phyloP scores from a whole-genome alignment of 139 green algal species.

The Spirogloea muscicola region DNA sequence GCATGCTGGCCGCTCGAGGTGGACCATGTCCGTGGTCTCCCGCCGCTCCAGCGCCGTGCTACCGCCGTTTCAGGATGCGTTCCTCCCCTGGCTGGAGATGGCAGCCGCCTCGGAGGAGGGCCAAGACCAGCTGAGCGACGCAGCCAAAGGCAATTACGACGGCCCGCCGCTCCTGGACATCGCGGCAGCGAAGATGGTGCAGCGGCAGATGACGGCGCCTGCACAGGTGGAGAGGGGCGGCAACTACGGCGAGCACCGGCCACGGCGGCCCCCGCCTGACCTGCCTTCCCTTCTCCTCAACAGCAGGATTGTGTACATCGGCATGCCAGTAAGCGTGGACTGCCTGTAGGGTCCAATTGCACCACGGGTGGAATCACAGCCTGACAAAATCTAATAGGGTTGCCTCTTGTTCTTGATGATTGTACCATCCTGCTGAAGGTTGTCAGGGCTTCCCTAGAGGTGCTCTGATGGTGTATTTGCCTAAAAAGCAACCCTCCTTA shows the following conservation, averaged over 20 bases:
- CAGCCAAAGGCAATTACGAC: slow-evolving; percentile 12
- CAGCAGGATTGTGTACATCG: slow-evolving; percentile 79
- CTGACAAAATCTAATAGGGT: too few species aligned
- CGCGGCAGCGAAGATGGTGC: slow-evolving; percentile 1
- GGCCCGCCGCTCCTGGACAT: slow-evolving; percentile 23
- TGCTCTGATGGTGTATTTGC: too few species aligned
- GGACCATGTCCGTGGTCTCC: neutral
- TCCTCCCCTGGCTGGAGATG: slow-evolving; percentile 22
- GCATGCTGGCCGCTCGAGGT: too few species aligned
- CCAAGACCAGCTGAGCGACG: slow-evolving; percentile 19
- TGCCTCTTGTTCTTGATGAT: too few species aligned
- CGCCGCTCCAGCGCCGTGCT: neutral
- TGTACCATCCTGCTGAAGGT: too few species aligned
- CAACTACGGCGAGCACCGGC: slow-evolving; percentile 46
- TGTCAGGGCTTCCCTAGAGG: too few species aligned
- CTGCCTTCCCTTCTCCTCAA: slow-evolving; percentile 83
- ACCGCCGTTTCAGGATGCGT: slow-evolving; percentile 28
- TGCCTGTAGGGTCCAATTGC: too few species aligned
- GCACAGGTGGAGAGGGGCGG: slow-evolving; percentile 30
- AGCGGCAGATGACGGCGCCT: slow-evolving; percentile 26
- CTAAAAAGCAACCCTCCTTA: too few species aligned
- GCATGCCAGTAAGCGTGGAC: slow-evolving; percentile 86
- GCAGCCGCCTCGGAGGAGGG: slow-evolving; percentile 24
- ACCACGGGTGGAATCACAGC: too few species aligned
- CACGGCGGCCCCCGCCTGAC: slow-evolving; percentile 67